These are phyloP conservation scores for Omphalotus guepiniiformis DNA, from an alignment of 768 basidiomycete genomes.

Conservation along the genomic window DNA sequence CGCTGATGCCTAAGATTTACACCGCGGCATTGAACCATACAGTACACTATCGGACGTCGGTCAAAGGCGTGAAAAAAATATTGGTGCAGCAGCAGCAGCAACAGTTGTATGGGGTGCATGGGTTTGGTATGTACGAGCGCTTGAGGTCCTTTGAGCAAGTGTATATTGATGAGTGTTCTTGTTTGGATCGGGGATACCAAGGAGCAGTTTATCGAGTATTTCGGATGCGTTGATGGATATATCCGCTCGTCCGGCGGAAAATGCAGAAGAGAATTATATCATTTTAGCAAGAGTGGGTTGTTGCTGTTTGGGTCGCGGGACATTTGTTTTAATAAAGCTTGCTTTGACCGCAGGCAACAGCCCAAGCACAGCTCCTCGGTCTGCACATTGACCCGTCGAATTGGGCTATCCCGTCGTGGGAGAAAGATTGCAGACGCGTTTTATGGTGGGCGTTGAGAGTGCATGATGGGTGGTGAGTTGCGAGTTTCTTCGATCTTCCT, in stretches of 20 bases:
- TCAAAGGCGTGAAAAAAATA: background rate
- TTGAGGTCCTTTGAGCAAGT: no score
- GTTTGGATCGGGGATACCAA: constrained; percentile 2
- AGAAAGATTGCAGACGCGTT: constrained; percentile 14
- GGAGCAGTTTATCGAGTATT: constrained; percentile 11
- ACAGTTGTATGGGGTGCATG: no score
- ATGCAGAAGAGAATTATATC: constrained; percentile 15
- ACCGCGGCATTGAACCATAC: background rate
- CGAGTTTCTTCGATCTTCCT: background rate
- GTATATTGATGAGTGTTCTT: constrained; percentile 12
- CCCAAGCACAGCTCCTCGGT: constrained; percentile 18
- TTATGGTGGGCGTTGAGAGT: constrained; percentile 19
- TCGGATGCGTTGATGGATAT: constrained; percentile 17
- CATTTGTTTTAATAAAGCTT: background rate
- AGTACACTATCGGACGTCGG: background rate
- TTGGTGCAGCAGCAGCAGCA: background rate
- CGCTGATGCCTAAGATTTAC: background rate
- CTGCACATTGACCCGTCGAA: constrained; percentile 14
- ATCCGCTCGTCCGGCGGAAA: constrained; percentile 13
- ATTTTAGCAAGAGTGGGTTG: constrained; percentile 17
- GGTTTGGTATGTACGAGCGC: background rate
- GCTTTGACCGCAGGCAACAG: constrained; percentile 12
- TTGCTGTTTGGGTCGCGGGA: no score
- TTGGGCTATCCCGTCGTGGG: constrained; percentile 19
- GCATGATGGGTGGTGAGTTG: constrained; percentile 14